A percentile compares a stretch with the other conserved stretches of the same genome.
Evolutionary conservation across 306 rosid species (phyloP).

Genomic region (Astragalus membranaceus): DNA sequence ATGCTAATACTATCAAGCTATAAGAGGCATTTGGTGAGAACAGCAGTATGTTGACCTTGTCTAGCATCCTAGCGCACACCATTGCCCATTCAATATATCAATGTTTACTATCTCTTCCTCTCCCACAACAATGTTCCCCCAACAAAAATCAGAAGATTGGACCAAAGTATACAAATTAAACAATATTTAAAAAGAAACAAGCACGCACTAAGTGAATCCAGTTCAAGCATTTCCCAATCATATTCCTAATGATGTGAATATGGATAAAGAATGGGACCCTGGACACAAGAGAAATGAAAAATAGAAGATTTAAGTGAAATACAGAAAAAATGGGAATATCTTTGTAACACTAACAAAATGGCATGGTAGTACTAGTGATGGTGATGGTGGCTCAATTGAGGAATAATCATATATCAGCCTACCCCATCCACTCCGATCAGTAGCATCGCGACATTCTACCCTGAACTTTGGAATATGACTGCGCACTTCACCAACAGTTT

Average conservation of each 20-base stretch:
- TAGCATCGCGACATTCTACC: conserved; percentile 89
- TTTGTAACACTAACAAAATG: no score
- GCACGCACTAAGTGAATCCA: neutral
- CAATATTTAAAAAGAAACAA: neutral
- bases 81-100: neutral
- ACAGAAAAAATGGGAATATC: neutral
- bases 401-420: conserved; percentile 16
- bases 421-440: conserved; percentile 91
- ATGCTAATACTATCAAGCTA: neutral
- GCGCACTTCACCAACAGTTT: conserved; percentile 71
- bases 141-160: neutral
- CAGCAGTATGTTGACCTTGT: neutral
- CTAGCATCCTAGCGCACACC: neutral
- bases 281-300: neutral
- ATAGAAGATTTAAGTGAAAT: neutral
- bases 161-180: neutral
- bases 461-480: conserved; percentile 76
- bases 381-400: neutral
- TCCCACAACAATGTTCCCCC: neutral
- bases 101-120: neutral
- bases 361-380: neutral
- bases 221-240: conserved; percentile 1
- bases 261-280: neutral
- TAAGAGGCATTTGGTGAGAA: conserved; percentile 4
- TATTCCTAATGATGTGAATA: neutral